phyloP scores from a whole-genome alignment of 2,329 filamentous ascomycete species.

The Paecilomyces sp. region DNA sequence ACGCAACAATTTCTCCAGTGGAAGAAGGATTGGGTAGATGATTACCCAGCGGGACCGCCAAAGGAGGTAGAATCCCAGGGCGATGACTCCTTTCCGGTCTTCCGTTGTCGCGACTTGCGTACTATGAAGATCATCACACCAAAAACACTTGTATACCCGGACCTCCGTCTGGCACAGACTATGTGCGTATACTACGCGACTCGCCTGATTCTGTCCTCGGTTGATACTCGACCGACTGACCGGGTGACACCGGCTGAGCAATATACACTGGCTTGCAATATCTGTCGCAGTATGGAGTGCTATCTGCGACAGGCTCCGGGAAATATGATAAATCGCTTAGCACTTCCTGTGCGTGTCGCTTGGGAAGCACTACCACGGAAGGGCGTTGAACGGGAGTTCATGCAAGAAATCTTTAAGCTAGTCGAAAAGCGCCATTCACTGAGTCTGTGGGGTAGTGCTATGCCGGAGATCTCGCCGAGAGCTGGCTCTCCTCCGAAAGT shows the following conservation, averaged over 20 bases:
- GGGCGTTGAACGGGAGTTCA: conserved; percentile 24
- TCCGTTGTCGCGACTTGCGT: conserved; percentile 24
- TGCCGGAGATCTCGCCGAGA: conserved; percentile 26
- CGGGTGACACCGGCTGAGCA: conserved; percentile 22
- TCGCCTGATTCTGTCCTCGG: conserved; percentile 25
- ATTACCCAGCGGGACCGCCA: conserved; percentile 21
- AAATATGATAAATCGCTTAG: conserved; percentile 34
- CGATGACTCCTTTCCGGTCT: conserved; percentile 24
- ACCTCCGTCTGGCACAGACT: conserved; percentile 27
- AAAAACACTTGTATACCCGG: conserved; percentile 25
- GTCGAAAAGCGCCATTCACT: conserved; percentile 28
- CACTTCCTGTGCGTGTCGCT: conserved; percentile 28
- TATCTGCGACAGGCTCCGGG: conserved; percentile 28
- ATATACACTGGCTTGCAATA: conserved; percentile 27
- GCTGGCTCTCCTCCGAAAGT: conserved; percentile 14
- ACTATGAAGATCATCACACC: conserved; percentile 23
- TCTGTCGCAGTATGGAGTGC: conserved; percentile 28
- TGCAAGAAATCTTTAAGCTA: conserved; percentile 24
- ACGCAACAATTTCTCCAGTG: conserved; percentile 22
- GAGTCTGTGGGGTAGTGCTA: conserved; percentile 27
- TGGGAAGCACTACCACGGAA: conserved; percentile 28
- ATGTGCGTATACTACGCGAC: conserved; percentile 29
- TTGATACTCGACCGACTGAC: conserved; percentile 23
- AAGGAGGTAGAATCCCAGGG: conserved; percentile 14
- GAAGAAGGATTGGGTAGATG: conserved; percentile 24